A percentile compares a stretch with the other conserved stretches of the same genome.
phyloP scores from a whole-genome alignment of 805 yeast species.

The Pichia gijzeniarum region DNA sequence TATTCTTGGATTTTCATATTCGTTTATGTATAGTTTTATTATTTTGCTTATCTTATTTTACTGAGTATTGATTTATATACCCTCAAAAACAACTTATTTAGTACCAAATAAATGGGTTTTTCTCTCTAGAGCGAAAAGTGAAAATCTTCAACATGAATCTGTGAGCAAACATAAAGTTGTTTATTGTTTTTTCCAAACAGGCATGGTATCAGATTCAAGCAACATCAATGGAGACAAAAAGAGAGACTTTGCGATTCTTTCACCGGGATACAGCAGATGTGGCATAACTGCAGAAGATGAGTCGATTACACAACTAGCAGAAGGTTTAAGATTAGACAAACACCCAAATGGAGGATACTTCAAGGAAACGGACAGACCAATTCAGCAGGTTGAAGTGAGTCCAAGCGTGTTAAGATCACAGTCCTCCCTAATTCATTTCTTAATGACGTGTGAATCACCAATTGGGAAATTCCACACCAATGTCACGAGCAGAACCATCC shows the following conservation, averaged over 20 bases:
- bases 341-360: slow-evolving; percentile 56
- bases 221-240: slow-evolving; percentile 2
- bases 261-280: slow-evolving; percentile 21
- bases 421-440: slow-evolving; percentile 47
- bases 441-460: slow-evolving; percentile 45
- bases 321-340: slow-evolving; percentile 31
- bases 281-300: slow-evolving; percentile 16
- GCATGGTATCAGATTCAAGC: not conserved
- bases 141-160: too few relatives aligned
- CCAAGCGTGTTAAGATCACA: not conserved
- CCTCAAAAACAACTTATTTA: too few relatives aligned
- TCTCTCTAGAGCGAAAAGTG: too few relatives aligned
- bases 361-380: slow-evolving; percentile 48
- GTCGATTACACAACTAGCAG: slow-evolving; percentile 29
- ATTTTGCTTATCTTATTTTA: not conserved
- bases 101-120: too few relatives aligned
- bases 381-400: not conserved
- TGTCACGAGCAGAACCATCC: slow-evolving; percentile 43
- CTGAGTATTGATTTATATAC: too few relatives aligned
- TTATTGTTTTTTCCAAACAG: not conserved
- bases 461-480: slow-evolving; percentile 47
- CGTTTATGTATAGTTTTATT: not conserved
- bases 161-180: too few relatives aligned
- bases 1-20: not conserved
- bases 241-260: not conserved